Base-by-base conservation (phyloP, 495 filamentous ascomycete species). In the Xylaria flabelliformis region DNA sequence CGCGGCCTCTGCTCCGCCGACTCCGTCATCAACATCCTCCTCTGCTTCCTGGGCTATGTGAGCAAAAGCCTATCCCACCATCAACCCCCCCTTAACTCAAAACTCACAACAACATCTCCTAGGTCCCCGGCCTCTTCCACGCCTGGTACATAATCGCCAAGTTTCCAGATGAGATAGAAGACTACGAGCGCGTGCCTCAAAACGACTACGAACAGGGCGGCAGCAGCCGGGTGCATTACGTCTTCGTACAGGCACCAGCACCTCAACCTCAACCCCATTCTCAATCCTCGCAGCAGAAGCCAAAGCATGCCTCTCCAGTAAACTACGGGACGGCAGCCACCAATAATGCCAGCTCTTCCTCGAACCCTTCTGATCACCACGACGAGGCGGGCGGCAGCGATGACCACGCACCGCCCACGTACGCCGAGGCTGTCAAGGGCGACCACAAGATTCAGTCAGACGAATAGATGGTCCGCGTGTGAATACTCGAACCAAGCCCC, bases 91-190 rank as follows among this genome's bases (percentile, higher is more conserved):
- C 15, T 4, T 42, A 10, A 34, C 29, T 12, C 9, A 32, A n/a
- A 15, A n/a, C 58, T 44, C 3, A 39, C 55, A 15, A 29, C 26
- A 32, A 26, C 46, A 55, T 41, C 8, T 41, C 34, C 34, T 51
- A 88, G 86, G 74, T 99, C 73, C 96, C 96, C 26, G 96, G 96
- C 66, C 90, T 98, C 32, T 82, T 99, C 8, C 96, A 99, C 82
- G 88, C 96, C 78, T 98, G 95, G 95, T 99, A 98, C 89, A 97
- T 99, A 82, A 97, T 99, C 85, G 84, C 91, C 78, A 91, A 92
- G 79, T 93, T 92, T 80, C 97, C 97, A 34, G 95, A 98, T 41
- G 81, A 61, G 32, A 1, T 88, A 36, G 89, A 87, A 72, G 85
- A 87, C 71, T 94, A 96, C 81, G 85, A 90, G 61, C 79, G 83